Evolutionary conservation across 495 filamentous ascomycete species (phyloP).

Genomic region (Aspergillus taichungensis): DNA sequence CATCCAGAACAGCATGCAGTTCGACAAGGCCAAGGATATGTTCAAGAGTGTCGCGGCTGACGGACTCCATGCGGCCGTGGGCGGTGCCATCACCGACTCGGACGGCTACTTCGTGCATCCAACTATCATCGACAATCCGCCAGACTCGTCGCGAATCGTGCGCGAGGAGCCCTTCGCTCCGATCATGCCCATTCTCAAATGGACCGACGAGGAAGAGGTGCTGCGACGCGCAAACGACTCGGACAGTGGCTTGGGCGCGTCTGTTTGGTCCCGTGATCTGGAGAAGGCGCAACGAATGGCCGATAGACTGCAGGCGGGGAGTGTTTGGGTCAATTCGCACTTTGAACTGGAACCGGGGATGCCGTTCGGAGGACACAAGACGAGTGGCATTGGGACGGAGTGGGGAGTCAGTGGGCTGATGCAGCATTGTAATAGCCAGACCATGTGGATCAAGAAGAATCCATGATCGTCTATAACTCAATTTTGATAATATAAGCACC

Average conservation of each 20-base stretch:
- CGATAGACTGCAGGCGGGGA: slow-evolving; percentile 41
- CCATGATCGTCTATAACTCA: not conserved
- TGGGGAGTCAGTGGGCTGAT: slow-evolving; percentile 49
- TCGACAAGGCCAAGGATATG: slow-evolving; percentile 39
- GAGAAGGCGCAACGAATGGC: slow-evolving; percentile 40
- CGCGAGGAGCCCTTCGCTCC: slow-evolving; percentile 38
- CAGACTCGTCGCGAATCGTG: slow-evolving; percentile 37
- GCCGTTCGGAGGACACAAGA: slow-evolving; percentile 55
- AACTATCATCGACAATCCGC: slow-evolving; percentile 48
- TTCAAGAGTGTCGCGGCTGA: slow-evolving; percentile 35
- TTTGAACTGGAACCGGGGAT: slow-evolving; percentile 39
- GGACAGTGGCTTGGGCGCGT: slow-evolving; percentile 45
- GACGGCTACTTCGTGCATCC: slow-evolving; percentile 43
- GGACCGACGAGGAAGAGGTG: slow-evolving; percentile 45
- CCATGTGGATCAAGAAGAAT: slow-evolving; percentile 7
- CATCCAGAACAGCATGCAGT: slow-evolving; percentile 51
- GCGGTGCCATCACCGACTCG: slow-evolving; percentile 15
- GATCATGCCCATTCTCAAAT: slow-evolving; percentile 43
- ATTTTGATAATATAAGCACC: too few species aligned
- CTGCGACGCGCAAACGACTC: slow-evolving; percentile 43
- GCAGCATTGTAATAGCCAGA: slow-evolving; percentile 47
- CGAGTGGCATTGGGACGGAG: slow-evolving; percentile 54
- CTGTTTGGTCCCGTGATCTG: slow-evolving; percentile 42
- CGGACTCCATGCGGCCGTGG: slow-evolving; percentile 26
- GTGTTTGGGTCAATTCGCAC: slow-evolving; percentile 45